These are phyloP conservation scores for Carex cristatella DNA, from an alignment of 176 grass and related monocot species.

Conservation along the genomic window DNA sequence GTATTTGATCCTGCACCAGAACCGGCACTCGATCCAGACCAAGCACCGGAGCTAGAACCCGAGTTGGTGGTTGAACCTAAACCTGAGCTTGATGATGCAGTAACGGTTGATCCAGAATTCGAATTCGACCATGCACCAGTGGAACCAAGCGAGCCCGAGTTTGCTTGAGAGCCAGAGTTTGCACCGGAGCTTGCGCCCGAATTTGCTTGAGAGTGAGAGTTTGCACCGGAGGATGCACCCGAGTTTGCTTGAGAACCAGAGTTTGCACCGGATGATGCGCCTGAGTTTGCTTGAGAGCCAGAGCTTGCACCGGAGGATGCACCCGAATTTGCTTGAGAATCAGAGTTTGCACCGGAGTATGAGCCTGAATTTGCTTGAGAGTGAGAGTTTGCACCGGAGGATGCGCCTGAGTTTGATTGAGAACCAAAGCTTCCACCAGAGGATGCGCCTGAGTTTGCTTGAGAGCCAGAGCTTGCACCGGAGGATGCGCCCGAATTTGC, in stretches of 20 bases:
- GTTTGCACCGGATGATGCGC: background rate
- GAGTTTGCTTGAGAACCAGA: background rate
- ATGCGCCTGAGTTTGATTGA: background rate
- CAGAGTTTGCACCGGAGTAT: background rate
- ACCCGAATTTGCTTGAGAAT: background rate
- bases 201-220: background rate
- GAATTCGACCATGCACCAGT: background rate
- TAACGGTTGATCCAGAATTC: background rate
- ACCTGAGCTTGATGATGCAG: background rate
- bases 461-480: background rate
- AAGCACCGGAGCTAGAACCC: slow-evolving; percentile 8
- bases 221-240: background rate
- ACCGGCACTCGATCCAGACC: slow-evolving; percentile 1
- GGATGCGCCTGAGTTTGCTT: background rate
- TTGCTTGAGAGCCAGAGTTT: background rate
- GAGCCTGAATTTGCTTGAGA: background rate
- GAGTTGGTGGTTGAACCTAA: background rate
- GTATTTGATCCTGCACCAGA: background rate
- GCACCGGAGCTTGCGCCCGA: background rate
- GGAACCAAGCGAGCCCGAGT: background rate
- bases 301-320: background rate
- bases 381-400: background rate
- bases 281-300: background rate
- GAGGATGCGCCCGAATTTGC: background rate
- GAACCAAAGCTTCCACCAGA: slow-evolving; percentile 1